Base-by-base conservation (phyloP, 805 yeast genomes). In the Maudiozyma saulgeensis region DNA sequence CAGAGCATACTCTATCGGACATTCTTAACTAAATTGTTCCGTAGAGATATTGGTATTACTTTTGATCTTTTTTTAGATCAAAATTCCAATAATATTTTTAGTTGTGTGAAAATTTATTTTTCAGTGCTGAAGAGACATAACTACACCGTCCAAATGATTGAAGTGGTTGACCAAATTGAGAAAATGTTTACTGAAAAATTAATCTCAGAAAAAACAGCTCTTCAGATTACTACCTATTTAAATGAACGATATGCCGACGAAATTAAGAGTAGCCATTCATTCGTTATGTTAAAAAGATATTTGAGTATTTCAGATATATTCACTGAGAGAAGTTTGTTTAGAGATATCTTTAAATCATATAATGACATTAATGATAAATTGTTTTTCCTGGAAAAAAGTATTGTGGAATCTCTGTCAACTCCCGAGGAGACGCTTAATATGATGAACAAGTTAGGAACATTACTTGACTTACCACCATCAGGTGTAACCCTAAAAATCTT, bases 261-360 rank as follows among this genome's bases (percentile, higher is more conserved):
- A 1, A 41, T 63, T 13, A 63, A 59, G 47, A 44, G 47, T 25
- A 47, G 51, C 43, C 57, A 54, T 34, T 55, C 50, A 15, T 66
- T 64, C 42, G 50, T 54, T 5, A 41, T 51, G n/a, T 44, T 66
- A 40, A 61, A 60, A 44, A 49, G 57, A 12, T 59, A 58, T 15
- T 53, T 64, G 35, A 57, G 57, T 16, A 59, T 65, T 8, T 58
- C 66, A 4, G 55, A 60, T 49, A 51, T 41, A 26, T 67, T 61
- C 44, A 55, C 59, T 1, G 63, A 64, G 40, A 58, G 56, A 38
- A 57, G 65, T 50, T 41, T 53, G 4, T 61, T 63, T 26, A 56
- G 64, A 39, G 62, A 60, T 23, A 39, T 46, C 6, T 18, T 51
- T 3, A 18, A 11, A 12, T 41, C 49, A 4, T 16, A 23, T 18